Conservation (phyloP, 441 rosid genomes). For the Cnidoscolus chayamansa region DNA sequence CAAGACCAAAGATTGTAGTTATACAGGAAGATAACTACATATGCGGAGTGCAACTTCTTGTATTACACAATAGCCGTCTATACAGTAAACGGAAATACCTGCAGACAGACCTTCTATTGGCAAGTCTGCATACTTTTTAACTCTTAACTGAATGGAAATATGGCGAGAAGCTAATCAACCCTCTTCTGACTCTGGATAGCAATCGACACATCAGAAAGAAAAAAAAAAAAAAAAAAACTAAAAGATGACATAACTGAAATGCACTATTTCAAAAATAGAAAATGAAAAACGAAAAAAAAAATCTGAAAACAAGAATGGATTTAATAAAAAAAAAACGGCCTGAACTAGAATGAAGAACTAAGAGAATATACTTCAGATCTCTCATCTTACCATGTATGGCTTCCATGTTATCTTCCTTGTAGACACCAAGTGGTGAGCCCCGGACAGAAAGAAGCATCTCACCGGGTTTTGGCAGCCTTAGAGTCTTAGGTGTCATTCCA, state of each 20-base stretch:
- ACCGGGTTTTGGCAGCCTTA: conserved; percentile 75
- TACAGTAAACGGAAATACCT: background rate
- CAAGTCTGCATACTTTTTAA: background rate
- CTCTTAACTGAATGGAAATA: background rate
- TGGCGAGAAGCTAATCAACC: conserved; percentile 24
- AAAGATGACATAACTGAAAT: background rate
- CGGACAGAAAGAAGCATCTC: conserved; percentile 83
- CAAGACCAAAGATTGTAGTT: background rate
- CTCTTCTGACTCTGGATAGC: conserved; percentile 57
- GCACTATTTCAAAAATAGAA: background rate
- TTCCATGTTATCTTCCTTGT: conserved; percentile 83
- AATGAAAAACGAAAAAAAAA: too few species aligned
- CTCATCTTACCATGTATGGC: conserved; percentile 61
- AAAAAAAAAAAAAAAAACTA: background rate
- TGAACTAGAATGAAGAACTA: background rate
- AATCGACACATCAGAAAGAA: conserved; percentile 2
- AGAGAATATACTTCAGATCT: background rate
- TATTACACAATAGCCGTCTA: background rate
- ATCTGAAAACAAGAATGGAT: too few species aligned
- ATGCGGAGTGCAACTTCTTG: background rate
- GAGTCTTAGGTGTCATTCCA: conserved; percentile 85
- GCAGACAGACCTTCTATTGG: background rate
- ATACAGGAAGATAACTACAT: background rate
- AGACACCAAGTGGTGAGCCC: conserved; percentile 89
- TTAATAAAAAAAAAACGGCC: background rate